Evolutionary conservation across 139 green algal species (phyloP).

Genomic region (Chlorella sp.): DNA sequence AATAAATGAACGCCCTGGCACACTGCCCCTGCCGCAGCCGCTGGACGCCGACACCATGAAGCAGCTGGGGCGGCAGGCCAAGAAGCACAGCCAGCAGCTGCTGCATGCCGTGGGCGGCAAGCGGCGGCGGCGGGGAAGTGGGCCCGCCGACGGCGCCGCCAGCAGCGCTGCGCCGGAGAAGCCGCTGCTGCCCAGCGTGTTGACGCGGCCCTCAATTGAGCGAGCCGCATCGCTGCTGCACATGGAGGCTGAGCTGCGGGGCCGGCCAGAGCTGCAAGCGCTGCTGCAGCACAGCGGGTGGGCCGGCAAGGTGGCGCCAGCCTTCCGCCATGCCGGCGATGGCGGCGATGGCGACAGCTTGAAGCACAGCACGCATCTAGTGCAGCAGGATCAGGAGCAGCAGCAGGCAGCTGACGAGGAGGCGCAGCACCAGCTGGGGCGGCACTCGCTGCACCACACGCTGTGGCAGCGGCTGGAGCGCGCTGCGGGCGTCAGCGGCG

Average conservation of each 20-base stretch:
- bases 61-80: constrained; percentile 8
- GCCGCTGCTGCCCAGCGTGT: constrained; percentile 21
- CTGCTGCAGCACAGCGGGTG: not conserved
- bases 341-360: not conserved
- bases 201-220: not conserved
- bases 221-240: constrained; percentile 13
- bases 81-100: not conserved
- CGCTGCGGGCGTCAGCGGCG: not conserved
- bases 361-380: not conserved
- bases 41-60: not conserved
- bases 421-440: not conserved
- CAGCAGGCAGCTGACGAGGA: not conserved
- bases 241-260: constrained; percentile 10
- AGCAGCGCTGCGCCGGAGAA: not conserved
- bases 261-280: not conserved
- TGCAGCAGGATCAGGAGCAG: not conserved
- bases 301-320: not conserved
- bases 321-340: no score
- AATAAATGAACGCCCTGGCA: not conserved
- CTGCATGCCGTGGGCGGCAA: not conserved
- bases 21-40: not conserved
- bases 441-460: not conserved
- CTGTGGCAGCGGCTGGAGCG: constrained; percentile 24
- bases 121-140: not conserved
- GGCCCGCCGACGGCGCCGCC: not conserved